Base-by-base conservation (phyloP, 1,139 yeast species). In the Debaryomyces sp. region DNA sequence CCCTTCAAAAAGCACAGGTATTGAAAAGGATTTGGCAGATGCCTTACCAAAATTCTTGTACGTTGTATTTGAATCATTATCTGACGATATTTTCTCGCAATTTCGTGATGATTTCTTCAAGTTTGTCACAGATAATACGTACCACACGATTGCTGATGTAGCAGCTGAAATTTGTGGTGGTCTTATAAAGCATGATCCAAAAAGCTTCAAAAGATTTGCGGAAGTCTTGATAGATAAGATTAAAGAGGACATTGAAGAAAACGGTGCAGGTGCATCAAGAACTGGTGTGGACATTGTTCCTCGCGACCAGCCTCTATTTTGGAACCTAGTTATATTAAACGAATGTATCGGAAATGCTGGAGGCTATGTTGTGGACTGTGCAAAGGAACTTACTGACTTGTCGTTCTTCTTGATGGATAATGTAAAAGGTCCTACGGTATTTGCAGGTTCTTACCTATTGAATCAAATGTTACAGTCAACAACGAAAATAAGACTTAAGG, bases 251-350 rank as follows among this genome's bases (percentile, higher is more conserved):
- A 76, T 94, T 21, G 75, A 74, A n/a, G 92, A 87, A 57, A 89
- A 92, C 55, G 89, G 85, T 8, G 97, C 98, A 0, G 98, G 97
- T 1, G 71, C 81, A 1, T 72, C 85, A 0, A 79, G 97, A 61
- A 81, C 84, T 17, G 86, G 88, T 1, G 75, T 80, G 4, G 91
- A 86, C 41, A 75, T 88, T 29, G 75, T 85, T 22, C 90, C 90
- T 12, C 77, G 92, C 44, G 99, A 94, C 64, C 86, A 87, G 41
- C 81, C 86, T 10, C 70, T 94, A 13, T 82, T 84, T 37, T 84
- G 97, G 84, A 82, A 87, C 61, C 66, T 90, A 42, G 78, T 85
- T 2, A 81, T 91, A 2, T 68, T 92, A 44, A 84, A 86, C 60
- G 92, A 90, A 64, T 75, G 87, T 41, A 65, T 88, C 40, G 85